Conservation (phyloP, 2,329 filamentous ascomycete genomes). For the Aspergillus chevalieri region DNA sequence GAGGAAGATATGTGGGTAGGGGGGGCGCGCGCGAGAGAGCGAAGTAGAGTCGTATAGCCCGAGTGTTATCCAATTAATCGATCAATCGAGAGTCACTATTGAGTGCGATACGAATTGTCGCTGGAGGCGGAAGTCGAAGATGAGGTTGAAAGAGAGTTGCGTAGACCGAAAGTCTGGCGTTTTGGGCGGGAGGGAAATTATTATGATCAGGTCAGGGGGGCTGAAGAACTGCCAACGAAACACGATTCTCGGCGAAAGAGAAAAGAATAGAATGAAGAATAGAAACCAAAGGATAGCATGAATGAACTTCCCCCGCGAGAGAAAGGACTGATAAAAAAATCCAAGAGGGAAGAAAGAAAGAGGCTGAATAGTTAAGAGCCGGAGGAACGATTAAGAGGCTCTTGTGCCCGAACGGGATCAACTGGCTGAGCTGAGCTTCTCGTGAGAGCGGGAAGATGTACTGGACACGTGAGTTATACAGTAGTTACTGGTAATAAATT, state of each 20-base stretch:
- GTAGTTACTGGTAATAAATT: not conserved
- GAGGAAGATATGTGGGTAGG: constrained; percentile 4
- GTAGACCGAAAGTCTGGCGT: not conserved
- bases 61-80: too few relatives aligned
- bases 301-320: not conserved
- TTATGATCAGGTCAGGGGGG: constrained; percentile 12
- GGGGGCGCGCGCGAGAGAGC: not conserved
- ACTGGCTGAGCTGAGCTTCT: not conserved
- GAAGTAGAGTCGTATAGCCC: too few relatives aligned
- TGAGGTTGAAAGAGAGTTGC: constrained; percentile 4
- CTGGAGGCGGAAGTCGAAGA: not conserved
- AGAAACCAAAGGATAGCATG: not conserved
- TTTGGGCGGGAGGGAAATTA: constrained; percentile 12
- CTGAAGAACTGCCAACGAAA: constrained; percentile 4
- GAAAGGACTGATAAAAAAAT: not conserved
- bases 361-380: not conserved
- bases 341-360: not conserved
- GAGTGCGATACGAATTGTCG: constrained; percentile 9
- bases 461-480: not conserved
- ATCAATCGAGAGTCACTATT: constrained; percentile 8
- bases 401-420: not conserved
- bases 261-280: not conserved
- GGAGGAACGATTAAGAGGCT: not conserved
- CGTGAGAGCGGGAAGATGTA: not conserved
- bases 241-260: not conserved